Conservation (phyloP, 331 rosid genomes). For the Stylosanthes scabra region DNA sequence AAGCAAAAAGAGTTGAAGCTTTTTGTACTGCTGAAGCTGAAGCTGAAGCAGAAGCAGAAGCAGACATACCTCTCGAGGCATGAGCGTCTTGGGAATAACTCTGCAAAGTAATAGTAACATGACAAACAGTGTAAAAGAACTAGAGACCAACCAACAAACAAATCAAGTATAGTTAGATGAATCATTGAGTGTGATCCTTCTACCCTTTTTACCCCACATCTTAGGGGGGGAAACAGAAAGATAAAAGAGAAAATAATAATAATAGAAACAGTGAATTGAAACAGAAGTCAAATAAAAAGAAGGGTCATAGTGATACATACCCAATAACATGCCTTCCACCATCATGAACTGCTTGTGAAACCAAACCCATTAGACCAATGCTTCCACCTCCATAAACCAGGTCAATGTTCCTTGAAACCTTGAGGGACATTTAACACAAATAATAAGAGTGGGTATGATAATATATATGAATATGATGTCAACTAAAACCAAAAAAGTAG, state of each 20-base stretch:
- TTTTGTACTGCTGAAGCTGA: constrained; percentile 30
- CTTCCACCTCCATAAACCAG: constrained; percentile 99
- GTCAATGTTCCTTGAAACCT: constrained; percentile 96
- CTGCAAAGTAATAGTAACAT: constrained; percentile 85
- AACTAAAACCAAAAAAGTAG: no score
- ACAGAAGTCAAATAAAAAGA: constrained; percentile 18
- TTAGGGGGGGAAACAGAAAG: constrained; percentile 23
- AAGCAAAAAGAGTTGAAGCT: constrained; percentile 58
- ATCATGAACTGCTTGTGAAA: constrained; percentile 99
- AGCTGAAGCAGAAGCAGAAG: no score
- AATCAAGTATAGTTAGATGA: constrained; percentile 32
- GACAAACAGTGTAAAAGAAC: constrained; percentile 55
- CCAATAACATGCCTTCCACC: constrained; percentile 99
- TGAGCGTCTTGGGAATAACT: constrained; percentile 99
- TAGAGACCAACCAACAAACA: no score
- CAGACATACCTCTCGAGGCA: constrained; percentile 99
- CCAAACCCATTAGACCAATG: constrained; percentile 98
- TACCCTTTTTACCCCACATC: no score
- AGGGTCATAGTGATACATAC: constrained; percentile 39
- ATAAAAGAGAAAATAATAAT: constrained; percentile 34
- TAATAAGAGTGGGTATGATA: no score
- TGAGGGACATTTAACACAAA: no score
- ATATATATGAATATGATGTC: no score
- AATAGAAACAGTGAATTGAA: no score
- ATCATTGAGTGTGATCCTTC: no score